A percentile compares a stretch with the other conserved stretches of the same genome.
These are phyloP conservation scores for Fulvia fulva DNA, from an alignment of 2,329 filamentous ascomycete genomes.

Conservation along the genomic window DNA sequence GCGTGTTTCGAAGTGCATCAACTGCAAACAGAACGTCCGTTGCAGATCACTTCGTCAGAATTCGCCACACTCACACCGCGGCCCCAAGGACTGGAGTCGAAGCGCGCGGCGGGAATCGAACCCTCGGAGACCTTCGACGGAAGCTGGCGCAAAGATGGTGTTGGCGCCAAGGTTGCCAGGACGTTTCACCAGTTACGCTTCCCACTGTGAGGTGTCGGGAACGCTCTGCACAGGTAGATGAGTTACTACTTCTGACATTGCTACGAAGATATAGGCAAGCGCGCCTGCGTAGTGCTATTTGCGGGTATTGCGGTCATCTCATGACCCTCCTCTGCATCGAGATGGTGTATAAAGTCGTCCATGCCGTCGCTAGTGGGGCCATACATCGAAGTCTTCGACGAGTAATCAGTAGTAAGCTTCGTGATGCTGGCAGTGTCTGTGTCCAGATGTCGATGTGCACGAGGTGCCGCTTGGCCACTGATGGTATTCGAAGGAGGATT, in stretches of 20 bases:
- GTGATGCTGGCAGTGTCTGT: constrained; percentile 2
- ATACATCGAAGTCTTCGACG: neutral
- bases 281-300: neutral
- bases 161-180: too few relatives aligned
- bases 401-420: neutral
- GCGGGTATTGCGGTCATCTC: constrained; percentile 4
- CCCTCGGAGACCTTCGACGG: too few relatives aligned
- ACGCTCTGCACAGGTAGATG: too few relatives aligned
- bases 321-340: neutral
- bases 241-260: too few relatives aligned
- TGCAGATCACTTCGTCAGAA: neutral
- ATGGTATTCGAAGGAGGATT: neutral
- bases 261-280: neutral
- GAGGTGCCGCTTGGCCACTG: neutral
- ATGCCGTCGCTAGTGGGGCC: neutral
- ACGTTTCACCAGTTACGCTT: too few relatives aligned
- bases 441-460: neutral
- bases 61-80: too few relatives aligned
- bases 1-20: neutral
- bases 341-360: constrained; percentile 1
- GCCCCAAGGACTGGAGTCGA: too few relatives aligned
- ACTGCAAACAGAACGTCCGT: neutral
- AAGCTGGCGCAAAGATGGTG: too few relatives aligned
- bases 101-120: too few relatives aligned
- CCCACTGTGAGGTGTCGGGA: too few relatives aligned